Evolutionary conservation across 495 filamentous ascomycete species (phyloP).

Genomic region (Geopyxis carbonaria): DNA sequence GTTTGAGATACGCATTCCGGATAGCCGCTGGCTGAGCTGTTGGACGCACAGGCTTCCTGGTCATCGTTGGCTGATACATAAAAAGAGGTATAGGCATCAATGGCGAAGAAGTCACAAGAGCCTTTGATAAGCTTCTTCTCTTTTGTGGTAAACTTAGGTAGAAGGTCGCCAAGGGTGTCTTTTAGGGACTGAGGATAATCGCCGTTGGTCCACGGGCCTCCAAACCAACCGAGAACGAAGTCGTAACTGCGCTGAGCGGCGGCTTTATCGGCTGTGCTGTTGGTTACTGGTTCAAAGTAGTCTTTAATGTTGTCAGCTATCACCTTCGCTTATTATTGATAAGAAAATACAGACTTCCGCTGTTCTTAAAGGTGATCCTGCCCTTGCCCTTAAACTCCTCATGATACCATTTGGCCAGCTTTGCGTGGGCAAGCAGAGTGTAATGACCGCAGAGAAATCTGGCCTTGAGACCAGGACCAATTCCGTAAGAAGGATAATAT

Average conservation of each 20-base stretch:
- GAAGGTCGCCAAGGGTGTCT: slow-evolving; percentile 28
- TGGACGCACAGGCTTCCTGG: slow-evolving; percentile 27
- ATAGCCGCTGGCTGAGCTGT: slow-evolving; percentile 27
- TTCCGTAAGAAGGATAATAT: slow-evolving; percentile 27
- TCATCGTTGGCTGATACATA: slow-evolving; percentile 20
- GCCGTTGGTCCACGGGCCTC: slow-evolving; percentile 30
- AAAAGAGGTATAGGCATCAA: slow-evolving; percentile 28
- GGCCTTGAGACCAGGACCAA: slow-evolving; percentile 14
- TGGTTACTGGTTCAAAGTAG: slow-evolving; percentile 27
- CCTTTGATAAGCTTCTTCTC: slow-evolving; percentile 31
- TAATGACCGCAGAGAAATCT: slow-evolving; percentile 29
- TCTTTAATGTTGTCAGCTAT: slow-evolving; percentile 13
- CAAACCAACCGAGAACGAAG: slow-evolving; percentile 32
- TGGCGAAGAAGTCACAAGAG: slow-evolving; percentile 31
- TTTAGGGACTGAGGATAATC: slow-evolving; percentile 29
- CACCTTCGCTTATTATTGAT: neutral
- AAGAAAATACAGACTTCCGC: too few species aligned
- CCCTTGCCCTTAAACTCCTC: slow-evolving; percentile 29
- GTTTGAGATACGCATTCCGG: slow-evolving; percentile 27
- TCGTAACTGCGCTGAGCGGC: slow-evolving; percentile 27
- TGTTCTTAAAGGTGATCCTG: slow-evolving; percentile 29
- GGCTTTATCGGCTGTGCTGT: slow-evolving; percentile 22
- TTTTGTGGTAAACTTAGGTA: slow-evolving; percentile 25
- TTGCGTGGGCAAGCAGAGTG: slow-evolving; percentile 29
- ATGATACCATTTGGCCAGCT: slow-evolving; percentile 30